These are phyloP conservation scores for Limnanthes douglasii DNA, from an alignment of 345 rosid species.

Conservation along the genomic window DNA sequence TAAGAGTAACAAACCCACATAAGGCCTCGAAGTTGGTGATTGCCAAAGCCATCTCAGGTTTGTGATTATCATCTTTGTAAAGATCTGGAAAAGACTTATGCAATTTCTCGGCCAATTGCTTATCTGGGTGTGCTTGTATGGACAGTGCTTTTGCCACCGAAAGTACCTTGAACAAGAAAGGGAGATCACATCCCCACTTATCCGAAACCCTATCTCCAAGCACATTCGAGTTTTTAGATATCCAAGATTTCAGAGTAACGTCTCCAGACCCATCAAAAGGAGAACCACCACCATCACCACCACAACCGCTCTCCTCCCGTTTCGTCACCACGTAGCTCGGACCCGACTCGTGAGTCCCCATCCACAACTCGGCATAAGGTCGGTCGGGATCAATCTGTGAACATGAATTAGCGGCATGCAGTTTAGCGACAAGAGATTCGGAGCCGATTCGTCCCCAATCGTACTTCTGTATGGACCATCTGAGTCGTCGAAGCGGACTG, in stretches of 20 bases:
- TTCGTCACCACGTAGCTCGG: constrained; percentile 61
- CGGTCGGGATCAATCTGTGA: constrained; percentile 17
- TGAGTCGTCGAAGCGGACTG: constrained; percentile 25
- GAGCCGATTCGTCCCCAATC: constrained; percentile 75
- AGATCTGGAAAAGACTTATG: constrained; percentile 63
- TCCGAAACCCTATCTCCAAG: constrained; percentile 63
- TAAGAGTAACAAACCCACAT: constrained; percentile 62
- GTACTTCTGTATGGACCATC: constrained; percentile 66
- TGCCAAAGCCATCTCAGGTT: constrained; percentile 99
- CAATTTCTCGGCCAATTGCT: constrained; percentile 51
- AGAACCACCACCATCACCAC: no score
- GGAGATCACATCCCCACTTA: constrained; percentile 96
- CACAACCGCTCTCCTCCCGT: constrained; percentile 8
- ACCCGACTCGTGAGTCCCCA: constrained; percentile 75
- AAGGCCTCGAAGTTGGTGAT: constrained; percentile 86
- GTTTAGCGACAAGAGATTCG: constrained; percentile 56
- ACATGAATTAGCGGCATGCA: constrained; percentile 44
- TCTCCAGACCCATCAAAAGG: constrained; percentile 28
- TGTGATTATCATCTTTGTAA: constrained; percentile 85
- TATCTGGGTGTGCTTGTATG: constrained; percentile 97
- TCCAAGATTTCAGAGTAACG: constrained; percentile 54
- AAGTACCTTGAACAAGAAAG: constrained; percentile 96
- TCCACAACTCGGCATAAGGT: constrained; percentile 73
- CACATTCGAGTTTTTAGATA: constrained; percentile 46
- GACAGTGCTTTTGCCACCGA: constrained; percentile 87